Evolutionary conservation across 257 asterid genomes (phyloP), one percentile per base, ranked within the genome.

Genomic region (Striga asiatica): DNA sequence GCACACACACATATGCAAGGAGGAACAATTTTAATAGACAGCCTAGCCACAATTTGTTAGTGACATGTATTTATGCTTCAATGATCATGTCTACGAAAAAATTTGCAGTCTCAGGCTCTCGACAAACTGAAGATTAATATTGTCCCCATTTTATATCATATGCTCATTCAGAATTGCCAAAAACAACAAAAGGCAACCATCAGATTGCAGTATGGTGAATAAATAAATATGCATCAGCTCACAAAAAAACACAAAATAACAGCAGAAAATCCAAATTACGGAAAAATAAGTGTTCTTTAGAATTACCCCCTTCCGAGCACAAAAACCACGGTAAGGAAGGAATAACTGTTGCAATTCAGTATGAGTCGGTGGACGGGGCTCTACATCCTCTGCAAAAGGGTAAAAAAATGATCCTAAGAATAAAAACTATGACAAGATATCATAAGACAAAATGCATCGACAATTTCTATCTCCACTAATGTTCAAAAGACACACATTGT

Each of bases 291-390:
- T 16, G 41, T 16, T 50, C 19, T 60, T 8, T 23, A 13, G 3
- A 41, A 14, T 31, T 80, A 81, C 95, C 88, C 95, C 93, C 69
- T 78, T 82, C 14, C 93, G 82, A 67, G 81, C 93, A 68, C 93
- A 88, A 56, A 79, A 66, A 29, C 86, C 89, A 28, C 93, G 85
- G 29, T 66, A 82, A 5, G 95, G 94, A 54, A 88, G 84, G 77
- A 84, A 88, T 21, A 84, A 58, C 32, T 64, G 80, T 20, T 78
- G 81, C 76, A 60, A 18, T 52, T 84, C 96, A 18, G 76, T 45
- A 8, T 67, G 63, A 22, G 66, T 58, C 17, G 81, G 74, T 3
- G 73, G 17, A 0, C 72, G 67, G 7, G 71, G 66, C 61, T 73
- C 81, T 20, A 19, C 20, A 19, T 78, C 85, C 49, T 71, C 94